Evolutionary conservation across 805 yeast species (phyloP).

Genomic region (Candida succiphila): DNA sequence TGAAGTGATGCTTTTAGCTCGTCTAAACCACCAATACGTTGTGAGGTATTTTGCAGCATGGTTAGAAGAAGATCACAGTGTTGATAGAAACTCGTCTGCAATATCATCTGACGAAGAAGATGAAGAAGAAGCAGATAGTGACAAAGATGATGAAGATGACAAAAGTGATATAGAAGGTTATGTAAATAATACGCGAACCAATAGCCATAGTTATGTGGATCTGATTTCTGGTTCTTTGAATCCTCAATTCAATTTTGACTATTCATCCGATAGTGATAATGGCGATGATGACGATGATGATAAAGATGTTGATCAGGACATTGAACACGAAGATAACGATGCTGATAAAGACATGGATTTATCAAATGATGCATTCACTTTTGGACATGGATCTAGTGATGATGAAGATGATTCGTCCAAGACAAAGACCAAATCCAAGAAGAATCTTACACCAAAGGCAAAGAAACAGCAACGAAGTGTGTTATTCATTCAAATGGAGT

Average conservation of each 20-base stretch:
- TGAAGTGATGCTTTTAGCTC: slow-evolving; percentile 86
- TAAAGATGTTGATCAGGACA: slow-evolving; percentile 13
- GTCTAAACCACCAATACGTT: slow-evolving; percentile 90
- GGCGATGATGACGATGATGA: slow-evolving; percentile 11
- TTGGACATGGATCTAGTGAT: slow-evolving; percentile 13
- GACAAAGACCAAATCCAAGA: slow-evolving; percentile 1
- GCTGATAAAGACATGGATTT: slow-evolving; percentile 14
- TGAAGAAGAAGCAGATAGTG: slow-evolving; percentile 15
- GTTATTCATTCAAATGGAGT: slow-evolving; percentile 94
- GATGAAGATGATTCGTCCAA: slow-evolving; percentile 1
- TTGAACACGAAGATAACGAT: slow-evolving; percentile 16
- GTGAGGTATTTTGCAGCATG: slow-evolving; percentile 96
- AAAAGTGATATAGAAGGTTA: slow-evolving; percentile 25
- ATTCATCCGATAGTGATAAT: slow-evolving; percentile 29
- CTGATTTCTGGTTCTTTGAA: slow-evolving; percentile 56
- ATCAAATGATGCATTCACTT: slow-evolving; percentile 16
- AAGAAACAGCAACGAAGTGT: slow-evolving; percentile 43
- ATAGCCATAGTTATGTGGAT: slow-evolving; percentile 39
- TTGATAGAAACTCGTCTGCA: slow-evolving; percentile 1
- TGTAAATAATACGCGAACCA: slow-evolving; percentile 17
- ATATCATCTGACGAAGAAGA: slow-evolving; percentile 18
- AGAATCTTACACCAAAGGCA: slow-evolving; percentile 4
- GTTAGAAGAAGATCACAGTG: slow-evolving; percentile 64
- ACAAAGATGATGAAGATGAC: slow-evolving; percentile 15
- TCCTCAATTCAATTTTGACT: slow-evolving; percentile 48